Percentiles rank a stretch among this genome's conserved stretches.
These are phyloP conservation scores for Cordyceps pruinosa DNA, from an alignment of 2,329 filamentous ascomycete genomes.

Conservation along the genomic window DNA sequence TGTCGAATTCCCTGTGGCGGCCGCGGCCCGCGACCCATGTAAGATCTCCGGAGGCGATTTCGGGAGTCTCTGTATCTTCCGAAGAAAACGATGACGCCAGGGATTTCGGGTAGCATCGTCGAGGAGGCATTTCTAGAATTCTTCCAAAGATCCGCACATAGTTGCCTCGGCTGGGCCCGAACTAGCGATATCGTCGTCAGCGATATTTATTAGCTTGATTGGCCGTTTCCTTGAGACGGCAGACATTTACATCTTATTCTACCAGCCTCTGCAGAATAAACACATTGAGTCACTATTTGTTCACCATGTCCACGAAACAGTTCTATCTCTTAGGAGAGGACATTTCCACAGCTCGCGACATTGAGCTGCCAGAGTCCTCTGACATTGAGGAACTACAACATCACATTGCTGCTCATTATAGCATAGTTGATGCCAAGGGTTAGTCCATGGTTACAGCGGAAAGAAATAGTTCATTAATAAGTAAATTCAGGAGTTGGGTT, in stretches of 20 bases:
- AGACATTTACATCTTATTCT: not conserved
- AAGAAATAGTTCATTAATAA: not conserved
- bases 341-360: constrained; percentile 27
- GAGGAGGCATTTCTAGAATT: not conserved
- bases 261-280: not conserved
- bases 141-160: not conserved
- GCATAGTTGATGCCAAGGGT: constrained; percentile 36
- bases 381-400: constrained; percentile 33
- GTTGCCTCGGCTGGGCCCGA: not conserved
- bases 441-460: constrained; percentile 4
- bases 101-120: not conserved
- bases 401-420: constrained; percentile 35
- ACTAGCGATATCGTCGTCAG: not conserved
- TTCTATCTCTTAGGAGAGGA: constrained; percentile 38
- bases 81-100: not conserved
- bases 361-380: constrained; percentile 29
- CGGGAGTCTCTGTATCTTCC: not conserved
- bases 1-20: not conserved
- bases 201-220: not conserved
- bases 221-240: not conserved
- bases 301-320: constrained; percentile 29
- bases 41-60: constrained; percentile 2
- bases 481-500: constrained; percentile 33
- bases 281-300: not conserved
- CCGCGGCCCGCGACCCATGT: not conserved